Percentiles rank a stretch among this genome's conserved stretches.
These are phyloP conservation scores for Nemania sp. DNA, from an alignment of 2,329 filamentous ascomycete genomes.

Conservation along the genomic window DNA sequence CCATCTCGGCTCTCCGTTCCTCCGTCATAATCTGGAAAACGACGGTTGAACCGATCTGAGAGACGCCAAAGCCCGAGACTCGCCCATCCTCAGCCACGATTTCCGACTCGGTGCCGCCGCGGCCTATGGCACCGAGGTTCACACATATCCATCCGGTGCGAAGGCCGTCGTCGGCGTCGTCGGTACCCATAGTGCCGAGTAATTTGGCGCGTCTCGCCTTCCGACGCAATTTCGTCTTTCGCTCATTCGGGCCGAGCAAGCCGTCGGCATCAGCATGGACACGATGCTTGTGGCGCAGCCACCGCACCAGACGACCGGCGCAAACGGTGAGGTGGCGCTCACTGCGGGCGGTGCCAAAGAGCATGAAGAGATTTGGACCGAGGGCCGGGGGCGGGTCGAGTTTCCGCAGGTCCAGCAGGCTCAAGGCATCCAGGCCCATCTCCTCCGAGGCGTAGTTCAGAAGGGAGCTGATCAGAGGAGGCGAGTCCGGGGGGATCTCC, in stretches of 20 bases:
- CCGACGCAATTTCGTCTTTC: slow-evolving; percentile 83
- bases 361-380: slow-evolving; percentile 87
- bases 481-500: slow-evolving; percentile 67
- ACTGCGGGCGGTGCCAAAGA: slow-evolving; percentile 87
- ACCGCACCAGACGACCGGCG: slow-evolving; percentile 86
- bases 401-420: slow-evolving; percentile 78
- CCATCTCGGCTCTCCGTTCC: slow-evolving; percentile 55
- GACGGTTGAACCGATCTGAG: slow-evolving; percentile 54
- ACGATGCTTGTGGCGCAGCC: slow-evolving; percentile 74
- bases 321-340: slow-evolving; percentile 93
- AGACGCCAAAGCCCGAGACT: slow-evolving; percentile 76
- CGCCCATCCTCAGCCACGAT: slow-evolving; percentile 55
- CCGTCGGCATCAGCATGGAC: slow-evolving; percentile 83
- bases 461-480: slow-evolving; percentile 71
- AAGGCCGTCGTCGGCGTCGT: slow-evolving; percentile 78
- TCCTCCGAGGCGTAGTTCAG: slow-evolving; percentile 81
- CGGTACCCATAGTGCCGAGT: slow-evolving; percentile 69
- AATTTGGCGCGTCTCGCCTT: slow-evolving; percentile 82
- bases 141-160: slow-evolving; percentile 96
- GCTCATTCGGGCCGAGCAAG: slow-evolving; percentile 83
- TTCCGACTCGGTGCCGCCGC: slow-evolving; percentile 51
- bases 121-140: slow-evolving; percentile 75
- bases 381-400: slow-evolving; percentile 87
- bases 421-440: slow-evolving; percentile 82
- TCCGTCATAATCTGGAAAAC: slow-evolving; percentile 64